Base-by-base conservation (phyloP, 1,139 yeast genomes). In the Suhomyces ambrosiae region DNA sequence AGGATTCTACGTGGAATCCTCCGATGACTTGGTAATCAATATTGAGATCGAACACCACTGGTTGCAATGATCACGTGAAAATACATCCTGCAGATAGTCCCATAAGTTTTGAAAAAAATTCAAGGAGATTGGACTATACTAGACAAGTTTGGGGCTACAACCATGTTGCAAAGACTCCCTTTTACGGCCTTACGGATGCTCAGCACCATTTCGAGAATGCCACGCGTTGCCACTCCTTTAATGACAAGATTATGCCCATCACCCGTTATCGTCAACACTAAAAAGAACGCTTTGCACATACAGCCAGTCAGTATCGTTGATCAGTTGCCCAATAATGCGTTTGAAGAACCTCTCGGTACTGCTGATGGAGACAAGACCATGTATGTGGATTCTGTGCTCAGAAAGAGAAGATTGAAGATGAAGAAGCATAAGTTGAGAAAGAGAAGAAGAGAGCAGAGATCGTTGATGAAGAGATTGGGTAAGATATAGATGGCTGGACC, bases 351-450 rank as follows among this genome's bases (percentile, higher is more conserved):
- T 3, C 39, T 12, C 2, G 17, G 14, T 4, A 27, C 23, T 9
- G n/a, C n/a, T n/a, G n/a, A n/a, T n/a, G 40, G 30, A 11, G 51
- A 52, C 41, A 58, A 60, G 40, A 61, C 65, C 30, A 52, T 75
- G 50, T 53, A 68, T 42, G 58, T 70, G 45, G 86, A 80, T 55
- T 79, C 85, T 8, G 87, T 81, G 23, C 65, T 80, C 63, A 74
- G 86, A 61, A 81, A 81, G 54, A 76, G 87, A 64, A 71, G 81
- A 58, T 75, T 79, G 58, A 80, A 80, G 68, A 81, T 81, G 86
- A 81, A 80, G 70, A 81, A 81, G 60, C 87, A 81, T 59, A 81
- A 81, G 63, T 67, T 79, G 59, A 78, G 82, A 65, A 81, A 81
- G 71, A 79, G 86, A 75, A 79, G 87, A 74, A 79, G 73, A 62